Evolutionary conservation across 345 rosid species (phyloP), one percentile per base, ranked within the genome.

Genomic region (Hibiscus trionum): DNA sequence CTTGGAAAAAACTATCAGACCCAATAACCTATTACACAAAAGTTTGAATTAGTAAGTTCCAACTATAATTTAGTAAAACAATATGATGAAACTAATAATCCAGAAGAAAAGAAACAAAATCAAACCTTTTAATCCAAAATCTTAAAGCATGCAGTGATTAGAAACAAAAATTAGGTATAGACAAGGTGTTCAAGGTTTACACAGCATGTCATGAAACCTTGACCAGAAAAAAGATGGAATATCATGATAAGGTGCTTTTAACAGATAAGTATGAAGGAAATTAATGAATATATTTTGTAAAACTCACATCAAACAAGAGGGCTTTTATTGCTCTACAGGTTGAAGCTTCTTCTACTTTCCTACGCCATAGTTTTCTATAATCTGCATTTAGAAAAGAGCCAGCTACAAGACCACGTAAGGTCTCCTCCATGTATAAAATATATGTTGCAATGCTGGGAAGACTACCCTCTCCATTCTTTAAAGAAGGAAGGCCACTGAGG

Each of bases 281-380:
- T 21, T 21, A 21, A 21, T 17, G 5, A 42, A 49, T 27, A 33
- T 24, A 37, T 37, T 37, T 37, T 37, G 15, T 74, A 4, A 27
- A 46, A 84, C 91, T 86, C 74, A 95, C 99, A 76, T 90, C 93
- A 82, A 92, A 90, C 79, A 95, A 75, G 69, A 87, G 91, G 39
- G 53, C 75, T 78, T 85, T 90, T 26, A 90, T 64, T 17, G 81
- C 76, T 49, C 70, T 76, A 75, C 80, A 81, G 73, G 87, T 88
- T 72, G 91, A 79, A 74, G 93, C 92, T 72, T 79, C 86, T 77
- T 83, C 87, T 75, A 95, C 73, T 78, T 71, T 83, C 73, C 79
- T 83, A 71, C 85, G 85, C 99, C 97, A 95, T 71, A 76, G 86
- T 73, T 85, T 78, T 77, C 88, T 81, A 72, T 78, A 80, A 76